A percentile compares a stretch with the other conserved stretches of the same genome.
Evolutionary conservation across 139 green algal genomes (phyloP).

Genomic region (Asterochloris sp.): DNA sequence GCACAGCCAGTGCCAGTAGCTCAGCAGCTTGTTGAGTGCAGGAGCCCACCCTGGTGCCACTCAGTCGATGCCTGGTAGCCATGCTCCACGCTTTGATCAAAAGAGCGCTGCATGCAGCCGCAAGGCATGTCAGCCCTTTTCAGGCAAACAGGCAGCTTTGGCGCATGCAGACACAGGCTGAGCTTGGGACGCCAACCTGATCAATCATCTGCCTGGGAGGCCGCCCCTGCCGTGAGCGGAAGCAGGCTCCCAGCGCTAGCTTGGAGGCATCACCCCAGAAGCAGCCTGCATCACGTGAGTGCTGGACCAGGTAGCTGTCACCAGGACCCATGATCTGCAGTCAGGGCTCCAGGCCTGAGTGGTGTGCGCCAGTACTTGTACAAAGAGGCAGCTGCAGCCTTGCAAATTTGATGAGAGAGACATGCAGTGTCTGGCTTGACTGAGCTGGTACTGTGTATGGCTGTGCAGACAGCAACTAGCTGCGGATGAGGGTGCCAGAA

Average conservation of each 20-base stretch:
- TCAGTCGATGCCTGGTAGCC: conserved; percentile 73
- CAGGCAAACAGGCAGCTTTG: too few species aligned
- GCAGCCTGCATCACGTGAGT: conserved; percentile 42
- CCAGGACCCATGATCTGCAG: conserved; percentile 89
- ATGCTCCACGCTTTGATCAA: conserved; percentile 49
- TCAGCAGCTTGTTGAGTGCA: background rate
- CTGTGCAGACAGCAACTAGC: too few species aligned
- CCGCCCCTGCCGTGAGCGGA: conserved; percentile 32
- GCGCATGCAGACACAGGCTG: background rate
- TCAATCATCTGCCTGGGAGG: background rate
- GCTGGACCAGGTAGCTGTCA: conserved; percentile 92
- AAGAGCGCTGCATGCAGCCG: conserved; percentile 41
- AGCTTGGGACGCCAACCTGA: background rate
- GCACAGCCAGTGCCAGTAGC: background rate
- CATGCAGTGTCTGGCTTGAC: too few species aligned
- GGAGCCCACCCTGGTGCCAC: conserved; percentile 65
- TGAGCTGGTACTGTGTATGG: too few species aligned
- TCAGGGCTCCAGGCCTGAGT: too few species aligned
- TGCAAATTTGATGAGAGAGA: too few species aligned
- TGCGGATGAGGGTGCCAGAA: too few species aligned
- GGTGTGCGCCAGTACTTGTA: too few species aligned
- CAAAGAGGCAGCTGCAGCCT: too few species aligned
- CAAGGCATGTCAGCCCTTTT: too few species aligned
- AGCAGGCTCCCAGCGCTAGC: conserved; percentile 66
- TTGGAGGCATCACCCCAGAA: conserved; percentile 77